Base-by-base conservation (phyloP, 2,329 filamentous ascomycete genomes). In the Aspergillus unguis region DNA sequence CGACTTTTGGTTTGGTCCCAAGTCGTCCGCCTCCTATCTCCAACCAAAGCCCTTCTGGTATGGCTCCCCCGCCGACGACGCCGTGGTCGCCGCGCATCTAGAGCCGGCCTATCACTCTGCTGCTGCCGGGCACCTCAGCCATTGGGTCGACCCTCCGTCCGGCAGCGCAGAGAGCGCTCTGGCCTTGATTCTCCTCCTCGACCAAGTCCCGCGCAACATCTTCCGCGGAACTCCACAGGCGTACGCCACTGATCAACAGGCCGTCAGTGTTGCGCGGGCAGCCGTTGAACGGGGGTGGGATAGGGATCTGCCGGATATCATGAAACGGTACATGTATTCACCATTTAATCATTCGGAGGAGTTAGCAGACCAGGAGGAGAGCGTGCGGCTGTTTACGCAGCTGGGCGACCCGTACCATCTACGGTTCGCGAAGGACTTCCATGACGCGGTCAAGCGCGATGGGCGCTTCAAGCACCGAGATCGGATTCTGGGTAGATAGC, bases 121-220 rank as follows among this genome's bases (percentile, higher is more conserved):
- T 8, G 56, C 58, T 32, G 45, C 52, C 11, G 54, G 59, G 40
- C 31, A 50, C 3, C 55, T 65, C 1, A 61, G 67, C 32, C 8
- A 29, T 7, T 62, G 58, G 60, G 55, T 35, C 11, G 8, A 59
- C 44, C 56, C 33, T 6, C 49, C 54, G 11, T 8, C 54, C 7
- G 40, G 64, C 48, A 17, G 17, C 17, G 17, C 17, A 17, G 17
- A 61, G 49, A 66, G 69, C 5, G 63, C 65, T 6, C 59, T 72
- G 25, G 70, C 70, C 6, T 58, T 72, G 9, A 64, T 73, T 35
- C 58, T 74, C n/a, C 65, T 72, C 1, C 65, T 73, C 5, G 70
- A 73, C 55, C 70, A 73, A 55, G 69, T 72, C 42, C 65, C 71
- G 7, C 65, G 71, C 4, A 72, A 73, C 41, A 59, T 72, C 42